Percentiles rank a stretch among this genome's conserved stretches.
Conservation (phyloP, 139 green algal species). For the Gonium pectorale region DNA sequence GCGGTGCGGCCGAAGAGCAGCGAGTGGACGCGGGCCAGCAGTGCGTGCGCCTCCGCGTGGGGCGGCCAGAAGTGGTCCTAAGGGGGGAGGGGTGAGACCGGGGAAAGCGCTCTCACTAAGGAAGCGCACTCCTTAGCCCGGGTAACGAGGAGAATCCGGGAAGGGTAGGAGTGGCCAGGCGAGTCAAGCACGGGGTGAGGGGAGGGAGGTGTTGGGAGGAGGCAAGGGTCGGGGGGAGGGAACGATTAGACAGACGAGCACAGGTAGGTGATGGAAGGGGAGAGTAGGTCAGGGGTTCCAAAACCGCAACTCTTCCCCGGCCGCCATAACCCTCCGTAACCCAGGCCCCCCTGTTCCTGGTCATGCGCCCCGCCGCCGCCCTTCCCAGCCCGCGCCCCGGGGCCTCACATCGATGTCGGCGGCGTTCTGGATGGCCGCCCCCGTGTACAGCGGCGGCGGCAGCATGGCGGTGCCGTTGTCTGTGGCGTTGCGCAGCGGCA, state of each 20-base stretch:
- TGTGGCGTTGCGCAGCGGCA: neutral
- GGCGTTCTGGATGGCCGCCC: neutral
- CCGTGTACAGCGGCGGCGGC: slow-evolving; percentile 6
- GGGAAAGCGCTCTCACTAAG: too few species aligned
- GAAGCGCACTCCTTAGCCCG: too few species aligned
- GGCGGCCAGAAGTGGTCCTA: slow-evolving; percentile 50
- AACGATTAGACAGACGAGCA: too few species aligned
- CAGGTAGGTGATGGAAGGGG: too few species aligned
- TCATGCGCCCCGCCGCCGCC: neutral
- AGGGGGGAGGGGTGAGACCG: neutral
- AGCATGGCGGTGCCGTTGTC: slow-evolving; percentile 26
- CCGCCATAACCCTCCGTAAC: too few species aligned
- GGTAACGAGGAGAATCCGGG: too few species aligned
- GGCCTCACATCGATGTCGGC: neutral
- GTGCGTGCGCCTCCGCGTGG: slow-evolving; percentile 42
- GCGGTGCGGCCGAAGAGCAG: neutral
- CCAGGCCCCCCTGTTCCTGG: too few species aligned
- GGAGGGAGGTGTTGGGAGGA: too few species aligned
- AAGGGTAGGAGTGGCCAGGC: too few species aligned
- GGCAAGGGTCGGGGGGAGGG: too few species aligned
- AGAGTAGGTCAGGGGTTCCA: neutral
- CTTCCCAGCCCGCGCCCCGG: neutral
- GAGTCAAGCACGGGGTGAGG: too few species aligned
- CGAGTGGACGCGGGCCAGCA: slow-evolving; percentile 30
- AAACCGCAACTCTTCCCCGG: too few species aligned